Evolutionary conservation across 257 asterid genomes (phyloP).

Genomic region (Mitragyna speciosa): DNA sequence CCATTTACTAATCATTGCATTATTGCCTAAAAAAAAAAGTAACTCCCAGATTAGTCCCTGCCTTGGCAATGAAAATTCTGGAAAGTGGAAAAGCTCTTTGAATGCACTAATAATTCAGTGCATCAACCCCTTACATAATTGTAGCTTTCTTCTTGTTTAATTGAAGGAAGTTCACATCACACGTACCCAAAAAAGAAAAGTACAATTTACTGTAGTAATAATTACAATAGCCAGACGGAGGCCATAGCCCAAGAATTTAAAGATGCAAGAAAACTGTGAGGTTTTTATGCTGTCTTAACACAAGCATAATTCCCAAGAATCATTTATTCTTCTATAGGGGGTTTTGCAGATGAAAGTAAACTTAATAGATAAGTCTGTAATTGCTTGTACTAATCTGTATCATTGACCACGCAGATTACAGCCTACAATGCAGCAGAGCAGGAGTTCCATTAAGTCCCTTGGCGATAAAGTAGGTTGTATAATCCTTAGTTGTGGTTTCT

Average conservation of each 20-base stretch:
- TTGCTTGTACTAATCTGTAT: neutral
- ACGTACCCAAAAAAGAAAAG: too few relatives aligned
- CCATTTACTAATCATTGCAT: neutral
- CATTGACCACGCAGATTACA: neutral
- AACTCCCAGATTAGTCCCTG: neutral
- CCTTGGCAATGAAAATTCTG: neutral
- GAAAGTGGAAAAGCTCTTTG: neutral
- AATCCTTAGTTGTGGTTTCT: slow-evolving; percentile 20
- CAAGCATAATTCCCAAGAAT: too few relatives aligned
- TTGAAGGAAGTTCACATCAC: too few relatives aligned
- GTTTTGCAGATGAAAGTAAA: neutral
- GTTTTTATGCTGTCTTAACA: too few relatives aligned
- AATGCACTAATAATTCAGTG: neutral
- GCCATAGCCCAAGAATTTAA: too few relatives aligned
- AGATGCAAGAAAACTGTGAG: too few relatives aligned
- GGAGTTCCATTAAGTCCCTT: slow-evolving; percentile 28
- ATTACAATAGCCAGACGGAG: too few relatives aligned
- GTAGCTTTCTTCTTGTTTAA: too few relatives aligned
- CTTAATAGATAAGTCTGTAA: neutral
- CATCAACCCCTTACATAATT: neutral
- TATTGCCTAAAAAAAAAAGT: neutral
- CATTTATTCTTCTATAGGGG: neutral
- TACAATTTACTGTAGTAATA: too few relatives aligned
- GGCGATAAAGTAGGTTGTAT: neutral
- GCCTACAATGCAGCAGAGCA: slow-evolving; percentile 20